Percentiles rank a stretch among this genome's conserved stretches.
These are phyloP conservation scores for Zygosaccharomyces sapae DNA, from an alignment of 1,139 yeast genomes.

Conservation along the genomic window DNA sequence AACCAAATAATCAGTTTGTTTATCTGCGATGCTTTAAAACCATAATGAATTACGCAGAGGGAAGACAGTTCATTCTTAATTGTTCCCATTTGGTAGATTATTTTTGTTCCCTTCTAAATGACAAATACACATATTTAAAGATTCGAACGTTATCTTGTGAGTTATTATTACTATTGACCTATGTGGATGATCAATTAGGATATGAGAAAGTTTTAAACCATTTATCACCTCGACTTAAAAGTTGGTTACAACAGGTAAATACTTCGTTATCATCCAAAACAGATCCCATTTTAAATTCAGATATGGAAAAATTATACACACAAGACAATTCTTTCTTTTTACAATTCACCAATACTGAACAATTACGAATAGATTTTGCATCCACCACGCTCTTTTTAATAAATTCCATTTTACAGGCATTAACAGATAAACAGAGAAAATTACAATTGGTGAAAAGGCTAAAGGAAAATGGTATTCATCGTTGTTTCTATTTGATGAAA, in stretches of 20 bases:
- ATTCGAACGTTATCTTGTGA: slow-evolving; percentile 25
- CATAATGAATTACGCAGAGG: slow-evolving; percentile 21
- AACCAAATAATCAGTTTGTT: slow-evolving; percentile 17
- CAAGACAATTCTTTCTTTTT: slow-evolving; percentile 7
- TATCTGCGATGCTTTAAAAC: slow-evolving; percentile 29
- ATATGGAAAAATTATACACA: slow-evolving; percentile 3
- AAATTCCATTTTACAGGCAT: slow-evolving; percentile 28
- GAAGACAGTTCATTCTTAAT: slow-evolving; percentile 17
- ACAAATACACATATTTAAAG: slow-evolving; percentile 16
- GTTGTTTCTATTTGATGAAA: slow-evolving; percentile 17
- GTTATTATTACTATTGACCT: slow-evolving; percentile 25
- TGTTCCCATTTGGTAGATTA: slow-evolving; percentile 14
- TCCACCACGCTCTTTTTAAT: slow-evolving; percentile 24
- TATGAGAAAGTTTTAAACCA: slow-evolving; percentile 18
- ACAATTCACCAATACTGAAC: slow-evolving; percentile 13
- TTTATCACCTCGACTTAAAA: slow-evolving; percentile 10
- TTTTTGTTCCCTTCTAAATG: slow-evolving; percentile 16
- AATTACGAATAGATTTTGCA: slow-evolving; percentile 19
- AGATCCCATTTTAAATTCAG: slow-evolving; percentile 1
- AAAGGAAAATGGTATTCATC: slow-evolving; percentile 23
- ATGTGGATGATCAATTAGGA: slow-evolving; percentile 24
- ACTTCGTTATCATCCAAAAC: slow-evolving; percentile 9
- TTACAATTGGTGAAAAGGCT: slow-evolving; percentile 16
- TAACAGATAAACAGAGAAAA: slow-evolving; percentile 21
- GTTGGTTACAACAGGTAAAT: slow-evolving; percentile 15